Conservation (phyloP, 345 rosid genomes). For the Melaleuca alternifolia region DNA sequence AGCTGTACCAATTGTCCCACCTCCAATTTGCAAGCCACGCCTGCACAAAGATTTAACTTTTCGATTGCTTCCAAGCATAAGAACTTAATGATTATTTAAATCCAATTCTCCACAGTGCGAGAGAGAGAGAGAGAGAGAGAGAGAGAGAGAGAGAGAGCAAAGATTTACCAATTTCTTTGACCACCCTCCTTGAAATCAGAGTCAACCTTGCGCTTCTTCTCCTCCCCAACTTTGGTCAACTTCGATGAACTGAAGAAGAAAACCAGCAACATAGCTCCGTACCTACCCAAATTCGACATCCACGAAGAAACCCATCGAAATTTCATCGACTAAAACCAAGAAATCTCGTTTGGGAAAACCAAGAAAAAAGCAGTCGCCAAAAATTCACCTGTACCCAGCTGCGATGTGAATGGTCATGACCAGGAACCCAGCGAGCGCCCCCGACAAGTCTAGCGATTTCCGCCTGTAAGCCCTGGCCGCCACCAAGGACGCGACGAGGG, state of each 20-base stretch:
- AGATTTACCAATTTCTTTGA: slow-evolving; percentile 74
- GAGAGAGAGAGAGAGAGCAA: background rate
- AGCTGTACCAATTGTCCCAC: background rate
- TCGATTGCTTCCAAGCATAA: background rate
- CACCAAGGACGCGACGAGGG: slow-evolving; percentile 35
- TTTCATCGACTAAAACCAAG: background rate
- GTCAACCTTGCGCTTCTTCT: slow-evolving; percentile 66
- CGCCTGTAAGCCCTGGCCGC: slow-evolving; percentile 58
- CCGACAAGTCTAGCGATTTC: slow-evolving; percentile 77
- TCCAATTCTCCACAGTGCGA: background rate
- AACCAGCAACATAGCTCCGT: slow-evolving; percentile 66
- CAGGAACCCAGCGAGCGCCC: slow-evolving; percentile 66
- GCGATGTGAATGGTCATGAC: slow-evolving; percentile 68
- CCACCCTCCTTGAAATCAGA: slow-evolving; percentile 92
- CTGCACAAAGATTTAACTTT: background rate
- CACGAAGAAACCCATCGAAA: background rate
- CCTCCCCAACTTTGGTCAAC: slow-evolving; percentile 86
- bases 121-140: background rate
- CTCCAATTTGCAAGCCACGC: background rate
- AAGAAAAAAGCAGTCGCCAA: background rate
- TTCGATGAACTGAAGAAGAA: slow-evolving; percentile 84
- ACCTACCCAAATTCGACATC: slow-evolving; percentile 26
- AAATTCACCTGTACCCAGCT: slow-evolving; percentile 50
- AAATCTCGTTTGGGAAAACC: background rate
- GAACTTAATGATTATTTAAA: background rate